Percentiles rank a stretch among this genome's conserved stretches.
phyloP scores from a whole-genome alignment of 2,329 filamentous ascomycete species.

The Calycina herbarum region DNA sequence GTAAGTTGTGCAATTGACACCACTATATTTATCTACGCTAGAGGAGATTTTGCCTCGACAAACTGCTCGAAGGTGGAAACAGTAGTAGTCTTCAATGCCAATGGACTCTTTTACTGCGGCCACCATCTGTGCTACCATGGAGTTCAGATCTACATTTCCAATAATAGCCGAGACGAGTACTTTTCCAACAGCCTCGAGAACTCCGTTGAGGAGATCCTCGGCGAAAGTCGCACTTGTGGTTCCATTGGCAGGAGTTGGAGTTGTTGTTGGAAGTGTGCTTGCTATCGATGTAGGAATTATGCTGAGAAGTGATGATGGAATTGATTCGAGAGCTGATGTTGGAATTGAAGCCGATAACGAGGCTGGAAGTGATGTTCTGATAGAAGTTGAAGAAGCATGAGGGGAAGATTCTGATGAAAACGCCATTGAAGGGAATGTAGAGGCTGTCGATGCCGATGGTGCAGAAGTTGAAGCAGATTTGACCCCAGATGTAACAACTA shows the following conservation, averaged over 20 bases:
- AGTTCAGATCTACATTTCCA: neutral
- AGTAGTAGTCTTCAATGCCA: neutral
- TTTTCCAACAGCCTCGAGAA: neutral
- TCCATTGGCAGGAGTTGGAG: neutral
- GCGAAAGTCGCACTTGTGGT: neutral
- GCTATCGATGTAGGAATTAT: neutral
- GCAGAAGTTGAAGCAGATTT: no score
- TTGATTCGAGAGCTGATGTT: neutral
- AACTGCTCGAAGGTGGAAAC: neutral
- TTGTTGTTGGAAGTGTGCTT: neutral
- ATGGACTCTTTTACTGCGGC: neutral
- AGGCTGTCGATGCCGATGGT: no score
- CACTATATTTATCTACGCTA: neutral
- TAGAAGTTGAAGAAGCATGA: no score
- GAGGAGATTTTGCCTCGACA: neutral
- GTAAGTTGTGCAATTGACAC: neutral
- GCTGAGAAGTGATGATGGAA: neutral
- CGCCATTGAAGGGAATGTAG: no score
- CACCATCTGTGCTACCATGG: neutral
- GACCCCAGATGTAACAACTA: neutral
- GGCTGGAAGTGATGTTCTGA: no score
- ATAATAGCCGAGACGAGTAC: neutral
- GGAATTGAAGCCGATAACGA: no score
- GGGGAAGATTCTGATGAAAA: no score
- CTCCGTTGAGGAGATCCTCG: neutral